Evolutionary conservation across 1,139 yeast genomes (phyloP).

Genomic region (Protomyces macrosporus): DNA sequence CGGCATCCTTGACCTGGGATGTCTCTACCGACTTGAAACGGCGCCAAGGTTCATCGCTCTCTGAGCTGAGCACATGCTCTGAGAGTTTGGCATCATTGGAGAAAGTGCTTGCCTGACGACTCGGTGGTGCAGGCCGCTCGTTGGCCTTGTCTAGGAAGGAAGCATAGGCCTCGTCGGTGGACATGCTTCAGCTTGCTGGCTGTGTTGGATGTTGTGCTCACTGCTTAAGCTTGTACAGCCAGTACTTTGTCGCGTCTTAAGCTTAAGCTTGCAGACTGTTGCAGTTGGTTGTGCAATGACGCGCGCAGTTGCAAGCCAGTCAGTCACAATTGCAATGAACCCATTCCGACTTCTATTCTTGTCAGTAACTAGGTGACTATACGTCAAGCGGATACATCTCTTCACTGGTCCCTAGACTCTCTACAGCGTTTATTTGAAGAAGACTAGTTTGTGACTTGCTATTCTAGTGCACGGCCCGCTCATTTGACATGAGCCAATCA

Average conservation of each 20-base stretch:
- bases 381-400: too few species aligned
- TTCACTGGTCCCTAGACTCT: too few species aligned
- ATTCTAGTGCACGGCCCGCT: too few species aligned
- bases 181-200: background rate
- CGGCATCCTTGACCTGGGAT: background rate
- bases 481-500: too few species aligned
- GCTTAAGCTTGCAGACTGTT: too few species aligned
- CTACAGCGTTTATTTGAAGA: too few species aligned
- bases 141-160: conserved; percentile 17
- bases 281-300: too few species aligned
- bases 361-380: too few species aligned
- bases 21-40: background rate
- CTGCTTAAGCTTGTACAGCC: background rate
- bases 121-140: background rate
- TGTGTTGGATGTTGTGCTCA: background rate
- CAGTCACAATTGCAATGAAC: too few species aligned
- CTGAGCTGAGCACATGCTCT: background rate
- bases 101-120: background rate
- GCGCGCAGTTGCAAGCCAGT: too few species aligned
- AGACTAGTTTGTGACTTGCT: too few species aligned
- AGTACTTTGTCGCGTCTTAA: background rate
- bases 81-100: background rate
- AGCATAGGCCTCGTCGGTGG: conserved; percentile 13
- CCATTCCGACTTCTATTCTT: too few species aligned
- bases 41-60: conserved; percentile 18